Evolutionary conservation across 257 asterid genomes (phyloP), one percentile per base, ranked within the genome.

Genomic region (Fraxinus americana): DNA sequence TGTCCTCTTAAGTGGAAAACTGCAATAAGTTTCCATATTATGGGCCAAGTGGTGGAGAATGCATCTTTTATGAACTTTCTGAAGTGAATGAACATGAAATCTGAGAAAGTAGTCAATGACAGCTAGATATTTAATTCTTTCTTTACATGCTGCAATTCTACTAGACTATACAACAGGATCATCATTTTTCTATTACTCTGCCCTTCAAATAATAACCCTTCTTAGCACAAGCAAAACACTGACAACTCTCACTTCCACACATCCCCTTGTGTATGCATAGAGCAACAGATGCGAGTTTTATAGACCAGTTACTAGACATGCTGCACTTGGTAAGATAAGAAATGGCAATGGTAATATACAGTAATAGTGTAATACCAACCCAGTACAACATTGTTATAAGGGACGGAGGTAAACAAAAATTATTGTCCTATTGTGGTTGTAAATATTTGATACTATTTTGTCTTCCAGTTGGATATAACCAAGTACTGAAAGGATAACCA

Each of bases 11-110:
- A 67, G 38, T 30, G 59, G 8, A 50, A 35, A 74, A 74, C 39
- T 54, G 68, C 70, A 70, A 30, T 27, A 45, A 57, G 48, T 68
- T 63, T 11, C 17, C 67, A 59, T 35, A 72, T 35, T 30, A 74
- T 11, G 63, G 69, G 71, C 66, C 36, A 16, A 29, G 72, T 35
- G 27, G 38, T 45, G 77, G 74, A 50, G 25, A 52, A 61, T 25
- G 68, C 66, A 19, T 17, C 29, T 57, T 57, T 23, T 61, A 21
- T 25, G 25, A 21, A 21, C 25, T 21, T 21, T 21, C 14, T 25
- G 35, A 61, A 23, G 34, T 25, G 68, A 61, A 61, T 61, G 35
- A 57, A 57, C 29, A 1, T 61, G 35, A 61, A 61, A 8, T 61
- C 32, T 25, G n/a, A 25, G 66, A 59, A 21, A 23, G 3, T 61